Percentiles rank a stretch among this genome's conserved stretches.
Conservation (phyloP, 371 early-diverging fungal species). For the Rhizopus delemar region DNA sequence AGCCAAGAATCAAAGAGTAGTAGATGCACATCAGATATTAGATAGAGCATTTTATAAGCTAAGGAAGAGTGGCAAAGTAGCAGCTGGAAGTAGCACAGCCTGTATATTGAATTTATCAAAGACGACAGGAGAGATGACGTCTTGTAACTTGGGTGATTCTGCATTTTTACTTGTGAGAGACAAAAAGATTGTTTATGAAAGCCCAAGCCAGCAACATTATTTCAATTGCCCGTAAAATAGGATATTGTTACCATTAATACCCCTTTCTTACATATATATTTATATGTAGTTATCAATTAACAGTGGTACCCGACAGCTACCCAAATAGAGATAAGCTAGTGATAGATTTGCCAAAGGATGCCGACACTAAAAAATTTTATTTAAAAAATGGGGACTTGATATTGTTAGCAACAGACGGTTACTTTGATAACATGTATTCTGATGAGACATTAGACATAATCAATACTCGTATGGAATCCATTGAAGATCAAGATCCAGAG, state of each 20-base stretch:
- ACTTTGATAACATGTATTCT: conserved; percentile 70
- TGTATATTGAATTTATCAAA: conserved; percentile 67
- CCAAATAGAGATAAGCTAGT: conserved; percentile 58
- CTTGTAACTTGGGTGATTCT: conserved; percentile 69
- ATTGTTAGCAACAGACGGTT: conserved; percentile 71
- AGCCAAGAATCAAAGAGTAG: conserved; percentile 48
- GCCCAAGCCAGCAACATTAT: conserved; percentile 70
- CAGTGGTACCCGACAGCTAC: conserved; percentile 61
- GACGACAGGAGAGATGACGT: conserved; percentile 60
- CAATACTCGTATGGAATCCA: conserved; percentile 43
- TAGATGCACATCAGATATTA: conserved; percentile 63
- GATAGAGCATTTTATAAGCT: conserved; percentile 61
- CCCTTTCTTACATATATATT: conserved; percentile 3
- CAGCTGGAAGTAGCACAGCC: conserved; percentile 71
- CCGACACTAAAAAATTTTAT: conserved; percentile 57
- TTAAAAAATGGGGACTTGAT: conserved; percentile 70
- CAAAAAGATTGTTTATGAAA: conserved; percentile 61
- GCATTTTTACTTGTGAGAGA: conserved; percentile 65
- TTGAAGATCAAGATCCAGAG: conserved; percentile 30
- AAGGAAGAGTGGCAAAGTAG: conserved; percentile 57
- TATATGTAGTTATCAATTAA: conserved; percentile 60
- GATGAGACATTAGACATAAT: conserved; percentile 62
- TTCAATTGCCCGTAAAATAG: conserved; percentile 67
- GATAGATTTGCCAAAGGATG: conserved; percentile 67
- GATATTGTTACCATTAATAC: conserved; percentile 2